Conservation (phyloP, 2,329 filamentous ascomycete species). For the Penicillium sp. region DNA sequence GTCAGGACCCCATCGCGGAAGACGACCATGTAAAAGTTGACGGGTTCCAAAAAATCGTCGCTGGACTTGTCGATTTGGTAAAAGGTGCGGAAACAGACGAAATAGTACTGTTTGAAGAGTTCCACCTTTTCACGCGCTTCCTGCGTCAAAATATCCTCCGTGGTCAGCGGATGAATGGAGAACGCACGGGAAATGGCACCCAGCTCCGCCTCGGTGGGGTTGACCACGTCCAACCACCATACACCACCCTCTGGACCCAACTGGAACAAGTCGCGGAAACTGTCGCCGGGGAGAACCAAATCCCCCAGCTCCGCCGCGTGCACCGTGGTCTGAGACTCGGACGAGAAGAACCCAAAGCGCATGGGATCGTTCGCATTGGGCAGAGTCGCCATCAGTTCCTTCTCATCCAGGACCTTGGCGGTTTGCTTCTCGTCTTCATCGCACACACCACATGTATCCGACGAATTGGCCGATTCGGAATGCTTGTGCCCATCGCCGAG, state of each 20-base stretch:
- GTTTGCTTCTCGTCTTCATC: conserved; percentile 32
- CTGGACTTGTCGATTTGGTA: conserved; percentile 71
- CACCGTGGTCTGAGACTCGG: conserved; percentile 86
- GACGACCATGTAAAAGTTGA: conserved; percentile 94
- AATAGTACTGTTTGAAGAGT: conserved; percentile 95
- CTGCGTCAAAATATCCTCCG: conserved; percentile 92
- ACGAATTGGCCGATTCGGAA: conserved; percentile 23
- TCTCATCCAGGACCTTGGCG: conserved; percentile 26
- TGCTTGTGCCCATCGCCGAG: conserved; percentile 34
- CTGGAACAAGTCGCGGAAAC: conserved; percentile 80
- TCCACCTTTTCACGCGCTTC: conserved; percentile 98
- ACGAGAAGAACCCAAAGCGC: conserved; percentile 95
- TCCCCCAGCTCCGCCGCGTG: conserved; percentile 85
- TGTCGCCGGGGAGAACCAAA: conserved; percentile 81
- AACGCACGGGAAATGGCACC: conserved; percentile 87
- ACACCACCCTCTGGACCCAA: conserved; percentile 67
- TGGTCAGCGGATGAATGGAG: conserved; percentile 88
- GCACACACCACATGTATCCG: conserved; percentile 25
- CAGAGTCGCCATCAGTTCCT: conserved; percentile 28
- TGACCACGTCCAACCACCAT: conserved; percentile 98
- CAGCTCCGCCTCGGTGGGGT: conserved; percentile 82
- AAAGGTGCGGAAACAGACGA: conserved; percentile 95
- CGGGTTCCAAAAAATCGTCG: conserved; percentile 81
- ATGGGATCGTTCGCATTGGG: conserved; percentile 57
- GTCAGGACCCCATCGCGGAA: conserved; percentile 93